Percentiles rank a stretch among this genome's conserved stretches.
These are phyloP conservation scores for Linnemannia hyalina DNA, from an alignment of 192 early-diverging fungal genomes.

Conservation along the genomic window DNA sequence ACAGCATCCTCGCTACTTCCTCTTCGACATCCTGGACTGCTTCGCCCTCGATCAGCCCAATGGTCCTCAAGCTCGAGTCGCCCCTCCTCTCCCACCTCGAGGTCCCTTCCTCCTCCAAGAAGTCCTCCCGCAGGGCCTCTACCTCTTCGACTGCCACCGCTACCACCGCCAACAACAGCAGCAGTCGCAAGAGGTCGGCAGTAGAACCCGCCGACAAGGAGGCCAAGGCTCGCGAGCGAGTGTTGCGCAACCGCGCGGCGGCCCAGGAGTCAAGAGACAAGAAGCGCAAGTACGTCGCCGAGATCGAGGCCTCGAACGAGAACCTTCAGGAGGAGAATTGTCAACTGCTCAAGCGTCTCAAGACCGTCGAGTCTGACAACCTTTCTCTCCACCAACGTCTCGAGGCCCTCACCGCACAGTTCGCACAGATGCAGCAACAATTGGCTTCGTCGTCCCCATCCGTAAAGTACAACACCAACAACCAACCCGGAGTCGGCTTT, in stretches of 20 bases:
- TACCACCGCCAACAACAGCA: background rate
- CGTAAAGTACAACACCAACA: slow-evolving; percentile 24
- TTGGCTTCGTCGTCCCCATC: slow-evolving; percentile 28
- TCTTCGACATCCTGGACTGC: slow-evolving; percentile 16
- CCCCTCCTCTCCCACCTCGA: slow-evolving; percentile 20
- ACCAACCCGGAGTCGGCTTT: slow-evolving; percentile 56
- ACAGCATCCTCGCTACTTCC: slow-evolving; percentile 37
- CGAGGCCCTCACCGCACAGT: slow-evolving; percentile 52
- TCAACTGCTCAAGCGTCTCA: slow-evolving; percentile 60
- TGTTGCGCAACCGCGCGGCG: slow-evolving; percentile 78
- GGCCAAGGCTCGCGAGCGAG: slow-evolving; percentile 59
- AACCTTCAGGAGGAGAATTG: slow-evolving; percentile 65
- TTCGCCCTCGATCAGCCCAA: slow-evolving; percentile 48
- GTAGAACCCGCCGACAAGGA: slow-evolving; percentile 44
- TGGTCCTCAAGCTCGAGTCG: slow-evolving; percentile 52
- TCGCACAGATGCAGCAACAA: slow-evolving; percentile 58
- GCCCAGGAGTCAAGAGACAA: slow-evolving; percentile 86
- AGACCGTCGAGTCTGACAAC: slow-evolving; percentile 68
- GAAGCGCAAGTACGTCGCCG: slow-evolving; percentile 74
- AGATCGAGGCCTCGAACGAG: slow-evolving; percentile 67
- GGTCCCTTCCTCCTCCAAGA: background rate
- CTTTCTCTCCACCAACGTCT: slow-evolving; percentile 36
- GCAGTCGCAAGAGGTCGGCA: slow-evolving; percentile 27
- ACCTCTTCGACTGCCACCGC: slow-evolving; percentile 1
- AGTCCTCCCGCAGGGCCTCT: background rate